A percentile compares a stretch with the other conserved stretches of the same genome.
Conservation (phyloP, 2,329 filamentous ascomycete genomes). For the Phyllosticta citriasiana region DNA sequence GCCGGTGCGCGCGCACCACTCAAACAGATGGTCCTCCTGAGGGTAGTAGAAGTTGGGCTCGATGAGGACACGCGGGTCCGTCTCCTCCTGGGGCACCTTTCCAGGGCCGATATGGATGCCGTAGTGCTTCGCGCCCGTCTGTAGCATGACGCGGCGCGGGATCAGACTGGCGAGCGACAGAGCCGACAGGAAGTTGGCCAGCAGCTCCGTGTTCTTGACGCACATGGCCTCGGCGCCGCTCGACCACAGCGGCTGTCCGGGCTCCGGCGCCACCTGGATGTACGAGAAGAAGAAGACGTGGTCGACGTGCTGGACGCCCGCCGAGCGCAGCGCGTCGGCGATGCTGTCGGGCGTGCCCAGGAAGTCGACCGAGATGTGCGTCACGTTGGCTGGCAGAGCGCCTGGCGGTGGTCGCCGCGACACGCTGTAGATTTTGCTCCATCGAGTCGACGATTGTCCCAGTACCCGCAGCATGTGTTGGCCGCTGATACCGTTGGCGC, state of each 20-base stretch:
- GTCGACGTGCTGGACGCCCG: slow-evolving; percentile 25
- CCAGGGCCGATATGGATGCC: slow-evolving; percentile 39
- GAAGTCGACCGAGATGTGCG: slow-evolving; percentile 35
- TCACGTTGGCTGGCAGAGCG: slow-evolving; percentile 26
- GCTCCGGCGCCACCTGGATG: slow-evolving; percentile 40
- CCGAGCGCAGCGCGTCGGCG: slow-evolving; percentile 23
- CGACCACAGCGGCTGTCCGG: slow-evolving; percentile 37
- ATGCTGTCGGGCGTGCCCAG: slow-evolving; percentile 28
- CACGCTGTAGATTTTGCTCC: slow-evolving; percentile 43
- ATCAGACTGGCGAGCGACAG: slow-evolving; percentile 33
- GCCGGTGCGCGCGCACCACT: slow-evolving; percentile 29
- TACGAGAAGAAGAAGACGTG: slow-evolving; percentile 48
- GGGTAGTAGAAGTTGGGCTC: slow-evolving; percentile 47
- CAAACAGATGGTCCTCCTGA: slow-evolving; percentile 41
- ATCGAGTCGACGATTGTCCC: slow-evolving; percentile 36
- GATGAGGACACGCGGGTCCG: slow-evolving; percentile 33
- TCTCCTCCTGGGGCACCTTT: slow-evolving; percentile 36
- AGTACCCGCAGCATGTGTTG: slow-evolving; percentile 42
- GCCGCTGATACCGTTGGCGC: slow-evolving; percentile 46
- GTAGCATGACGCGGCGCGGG: slow-evolving; percentile 39
- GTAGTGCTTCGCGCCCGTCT: slow-evolving; percentile 46
- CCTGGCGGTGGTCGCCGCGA: slow-evolving; percentile 38
- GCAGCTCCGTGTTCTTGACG: slow-evolving; percentile 36
- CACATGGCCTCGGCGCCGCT: slow-evolving; percentile 43
- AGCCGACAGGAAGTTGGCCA: slow-evolving; percentile 40